Base-by-base conservation (phyloP, 2,329 filamentous ascomycete species). In the Clarireedia sp. region DNA sequence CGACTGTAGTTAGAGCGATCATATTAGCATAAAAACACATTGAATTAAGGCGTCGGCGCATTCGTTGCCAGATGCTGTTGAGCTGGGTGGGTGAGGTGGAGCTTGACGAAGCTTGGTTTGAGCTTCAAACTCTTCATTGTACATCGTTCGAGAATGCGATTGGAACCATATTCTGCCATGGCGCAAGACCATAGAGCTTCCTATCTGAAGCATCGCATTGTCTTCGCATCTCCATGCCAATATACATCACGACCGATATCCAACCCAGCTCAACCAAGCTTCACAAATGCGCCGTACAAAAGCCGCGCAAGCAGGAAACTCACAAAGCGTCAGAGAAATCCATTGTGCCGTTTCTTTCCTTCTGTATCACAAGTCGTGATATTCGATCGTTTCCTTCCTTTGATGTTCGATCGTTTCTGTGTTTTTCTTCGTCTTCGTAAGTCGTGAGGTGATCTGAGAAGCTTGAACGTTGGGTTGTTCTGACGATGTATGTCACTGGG, bases 281-380 rank as follows among this genome's bases (percentile, higher is more conserved):
- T 33, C 10, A 33, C 10, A 29, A 47, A 47, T 29, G 51, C 47
- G 41, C 36, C 55, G 23, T 36, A 51, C 49, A 54, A 43, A 43
- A 49, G 52, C 45, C 45, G 52, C 52, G 45, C 45, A 49, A 54
- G 19, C 43, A 48, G 45, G 26, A 48, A 60, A 79, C 88, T 76
- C 79, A 95, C 90, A 95, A 95, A 71, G 85, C 85, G 74, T 95
- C 90, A 61, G 89, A 92, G 77, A 90, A 89, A 74, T 96, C 90
- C 90, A 96, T 95, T 24, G 23, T 48, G 40, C 3, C n/a, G 17
- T 44, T 24, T 21, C 8, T 44, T 19, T 23, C 41, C 19, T 19
- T 23, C 8, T 44, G 14, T 23, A 44, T 6, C 19, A 21, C 7
- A 23, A 19, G 12, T 2, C 7, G 21, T 23, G 24, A 19, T 41